These are phyloP conservation scores for Biscogniauxia sp. DNA, from an alignment of 2,329 filamentous ascomycete genomes.

Conservation along the genomic window DNA sequence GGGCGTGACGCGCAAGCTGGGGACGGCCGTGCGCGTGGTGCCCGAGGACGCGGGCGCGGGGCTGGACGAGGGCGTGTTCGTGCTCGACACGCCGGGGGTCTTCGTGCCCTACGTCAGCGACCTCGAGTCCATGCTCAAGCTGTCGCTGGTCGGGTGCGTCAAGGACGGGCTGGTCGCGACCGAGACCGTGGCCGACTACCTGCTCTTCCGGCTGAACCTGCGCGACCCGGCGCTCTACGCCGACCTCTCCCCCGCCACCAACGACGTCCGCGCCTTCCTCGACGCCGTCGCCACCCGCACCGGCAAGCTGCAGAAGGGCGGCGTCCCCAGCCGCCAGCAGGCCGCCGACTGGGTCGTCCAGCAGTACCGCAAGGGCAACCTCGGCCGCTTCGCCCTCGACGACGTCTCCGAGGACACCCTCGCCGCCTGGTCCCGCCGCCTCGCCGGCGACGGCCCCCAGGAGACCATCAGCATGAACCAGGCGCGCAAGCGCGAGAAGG, in stretches of 20 bases:
- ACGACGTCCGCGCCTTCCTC: constrained; percentile 75
- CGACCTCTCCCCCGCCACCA: constrained; percentile 68
- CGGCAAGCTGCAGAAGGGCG: constrained; percentile 73
- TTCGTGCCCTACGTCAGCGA: constrained; percentile 90
- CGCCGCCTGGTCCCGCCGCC: constrained; percentile 15
- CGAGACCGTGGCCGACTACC: constrained; percentile 81
- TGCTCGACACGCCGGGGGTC: constrained; percentile 91
- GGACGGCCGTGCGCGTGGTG: constrained; percentile 71
- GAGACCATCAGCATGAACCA: constrained; percentile 64
- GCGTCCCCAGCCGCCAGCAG: constrained; percentile 65
- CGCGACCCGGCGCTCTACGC: constrained; percentile 61
- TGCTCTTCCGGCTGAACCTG: constrained; percentile 80
- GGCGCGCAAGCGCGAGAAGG: constrained; percentile 65
- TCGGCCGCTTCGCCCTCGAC: constrained; percentile 80
- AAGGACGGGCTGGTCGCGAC: constrained; percentile 82
- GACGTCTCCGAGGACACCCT: constrained; percentile 63
- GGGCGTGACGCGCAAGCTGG: constrained; percentile 84
- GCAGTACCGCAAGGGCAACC: constrained; percentile 72
- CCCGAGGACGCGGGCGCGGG: constrained; percentile 27
- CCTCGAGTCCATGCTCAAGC: constrained; percentile 86
- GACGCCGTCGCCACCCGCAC: constrained; percentile 68
- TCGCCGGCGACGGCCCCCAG: constrained; percentile 41
- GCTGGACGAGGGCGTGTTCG: constrained; percentile 65
- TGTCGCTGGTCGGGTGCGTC: constrained; percentile 87
- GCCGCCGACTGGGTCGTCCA: constrained; percentile 79